Evolutionary conservation across 768 basidiomycete genomes (phyloP).

Genomic region (Cyathus striatus): DNA sequence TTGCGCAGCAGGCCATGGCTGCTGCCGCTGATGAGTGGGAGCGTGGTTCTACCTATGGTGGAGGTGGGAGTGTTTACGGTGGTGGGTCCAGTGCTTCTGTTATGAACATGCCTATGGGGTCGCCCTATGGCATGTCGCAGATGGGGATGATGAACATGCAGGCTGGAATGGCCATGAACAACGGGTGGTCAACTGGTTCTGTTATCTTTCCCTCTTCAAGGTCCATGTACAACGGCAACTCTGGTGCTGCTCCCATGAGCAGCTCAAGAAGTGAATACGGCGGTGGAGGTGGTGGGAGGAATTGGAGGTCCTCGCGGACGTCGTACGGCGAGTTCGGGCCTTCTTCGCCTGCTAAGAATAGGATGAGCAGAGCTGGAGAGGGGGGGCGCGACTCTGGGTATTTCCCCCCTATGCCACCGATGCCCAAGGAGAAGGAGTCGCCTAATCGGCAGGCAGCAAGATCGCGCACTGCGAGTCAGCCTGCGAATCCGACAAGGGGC

Average conservation of each 20-base stretch:
- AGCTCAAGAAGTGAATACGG: slow-evolving; percentile 65
- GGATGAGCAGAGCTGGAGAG: slow-evolving; percentile 11
- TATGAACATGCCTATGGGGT: slow-evolving; percentile 2
- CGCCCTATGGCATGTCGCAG: slow-evolving; percentile 32
- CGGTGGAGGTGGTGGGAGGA: slow-evolving; percentile 37
- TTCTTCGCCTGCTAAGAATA: slow-evolving; percentile 16
- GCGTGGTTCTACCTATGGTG: slow-evolving; percentile 53
- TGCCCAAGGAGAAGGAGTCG: slow-evolving; percentile 20
- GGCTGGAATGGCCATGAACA: slow-evolving; percentile 26
- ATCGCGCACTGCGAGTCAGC: slow-evolving; percentile 41
- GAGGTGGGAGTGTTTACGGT: slow-evolving; percentile 44
- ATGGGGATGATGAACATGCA: slow-evolving; percentile 30
- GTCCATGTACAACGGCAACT: slow-evolving; percentile 58
- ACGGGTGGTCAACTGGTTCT: slow-evolving; percentile 41
- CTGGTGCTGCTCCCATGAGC: slow-evolving; percentile 31
- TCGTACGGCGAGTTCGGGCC: slow-evolving; percentile 67
- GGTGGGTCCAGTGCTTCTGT: slow-evolving; percentile 19
- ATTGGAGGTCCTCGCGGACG: slow-evolving; percentile 57
- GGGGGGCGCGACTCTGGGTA: slow-evolving; percentile 32
- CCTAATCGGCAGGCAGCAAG: slow-evolving; percentile 17
- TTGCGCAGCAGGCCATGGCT: slow-evolving; percentile 87
- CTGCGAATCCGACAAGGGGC: slow-evolving; percentile 25
- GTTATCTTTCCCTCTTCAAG: slow-evolving; percentile 40
- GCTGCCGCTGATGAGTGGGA: slow-evolving; percentile 93
- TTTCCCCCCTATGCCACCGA: slow-evolving; percentile 35